These are phyloP conservation scores for Colletotrichum sp. DNA, from an alignment of 2,329 filamentous ascomycete genomes.

Conservation along the genomic window DNA sequence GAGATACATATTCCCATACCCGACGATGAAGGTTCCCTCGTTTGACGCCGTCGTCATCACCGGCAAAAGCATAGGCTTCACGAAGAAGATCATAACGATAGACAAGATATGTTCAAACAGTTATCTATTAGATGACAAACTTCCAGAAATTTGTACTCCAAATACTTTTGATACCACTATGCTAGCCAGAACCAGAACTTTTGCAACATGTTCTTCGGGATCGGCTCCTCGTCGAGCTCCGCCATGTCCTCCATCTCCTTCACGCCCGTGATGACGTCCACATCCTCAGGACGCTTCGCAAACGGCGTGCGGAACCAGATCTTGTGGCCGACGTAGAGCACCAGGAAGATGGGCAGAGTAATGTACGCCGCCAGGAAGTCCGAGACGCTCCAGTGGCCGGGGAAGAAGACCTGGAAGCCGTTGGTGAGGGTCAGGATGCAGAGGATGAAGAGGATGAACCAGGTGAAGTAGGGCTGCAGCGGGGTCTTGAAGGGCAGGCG, in stretches of 20 bases:
- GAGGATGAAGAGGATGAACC: constrained; percentile 61
- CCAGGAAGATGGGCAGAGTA: constrained; percentile 64
- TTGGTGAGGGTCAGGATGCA: constrained; percentile 72
- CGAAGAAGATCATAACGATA: neutral
- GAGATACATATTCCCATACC: neutral
- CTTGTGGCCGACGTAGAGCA: constrained; percentile 68
- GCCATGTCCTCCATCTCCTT: constrained; percentile 66
- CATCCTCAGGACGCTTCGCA: constrained; percentile 47
- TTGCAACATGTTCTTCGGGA: constrained; percentile 56
- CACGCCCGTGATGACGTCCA: constrained; percentile 64
- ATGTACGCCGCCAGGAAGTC: constrained; percentile 72
- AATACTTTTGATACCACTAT: constrained; percentile 23
- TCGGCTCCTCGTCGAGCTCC: constrained; percentile 48
- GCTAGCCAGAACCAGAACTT: constrained; percentile 63
- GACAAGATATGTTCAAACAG: neutral
- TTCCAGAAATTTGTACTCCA: neutral
- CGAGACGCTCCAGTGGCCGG: constrained; percentile 63
- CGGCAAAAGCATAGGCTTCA: neutral
- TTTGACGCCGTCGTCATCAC: neutral
- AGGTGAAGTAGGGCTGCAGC: constrained; percentile 69
- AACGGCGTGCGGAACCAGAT: constrained; percentile 48
- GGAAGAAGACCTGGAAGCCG: constrained; percentile 77
- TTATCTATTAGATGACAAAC: neutral
- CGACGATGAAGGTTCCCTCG: neutral
- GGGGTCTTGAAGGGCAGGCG: constrained; percentile 57